Percentiles rank a stretch among this genome's conserved stretches.
These are phyloP conservation scores for Amaranthus cruentus DNA, from an alignment of 148 eudicot genomes.

Conservation along the genomic window DNA sequence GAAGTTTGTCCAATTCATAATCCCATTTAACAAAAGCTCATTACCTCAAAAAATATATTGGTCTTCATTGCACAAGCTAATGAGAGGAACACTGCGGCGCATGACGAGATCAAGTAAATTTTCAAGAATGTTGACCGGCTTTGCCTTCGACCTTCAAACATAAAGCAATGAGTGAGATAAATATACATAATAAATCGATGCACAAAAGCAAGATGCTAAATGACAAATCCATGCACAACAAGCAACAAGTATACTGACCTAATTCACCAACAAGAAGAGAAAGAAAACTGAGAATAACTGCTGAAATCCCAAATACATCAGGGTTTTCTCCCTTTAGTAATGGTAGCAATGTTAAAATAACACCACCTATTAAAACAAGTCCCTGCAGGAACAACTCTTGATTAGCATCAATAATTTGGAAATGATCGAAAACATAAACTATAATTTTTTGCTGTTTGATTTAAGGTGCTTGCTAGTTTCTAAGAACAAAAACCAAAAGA, in stretches of 20 bases:
- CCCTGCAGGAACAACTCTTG: slow-evolving; percentile 30
- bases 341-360: slow-evolving; percentile 28
- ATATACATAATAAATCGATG: not conserved
- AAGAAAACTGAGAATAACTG: slow-evolving; percentile 29
- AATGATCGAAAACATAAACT: too few species aligned
- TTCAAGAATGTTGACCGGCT: slow-evolving; percentile 51
- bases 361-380: slow-evolving; percentile 31
- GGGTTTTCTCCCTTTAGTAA: slow-evolving; percentile 30
- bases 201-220: not conserved
- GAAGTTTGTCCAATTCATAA: not conserved
- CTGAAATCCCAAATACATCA: slow-evolving; percentile 30
- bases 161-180: slow-evolving; percentile 5
- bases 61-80: slow-evolving; percentile 28
- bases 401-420: not conserved
- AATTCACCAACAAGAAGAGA: slow-evolving; percentile 49
- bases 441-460: too few species aligned
- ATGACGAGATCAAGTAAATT: slow-evolving; percentile 47
- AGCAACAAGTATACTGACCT: slow-evolving; percentile 31
- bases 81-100: slow-evolving; percentile 35
- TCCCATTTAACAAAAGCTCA: not conserved
- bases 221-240: not conserved
- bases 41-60: slow-evolving; percentile 39
- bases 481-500: too few species aligned
- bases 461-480: too few species aligned
- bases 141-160: slow-evolving; percentile 52